Conservation (phyloP, 176 grass and related monocot genomes). For the Alopecurus myosuroides region DNA sequence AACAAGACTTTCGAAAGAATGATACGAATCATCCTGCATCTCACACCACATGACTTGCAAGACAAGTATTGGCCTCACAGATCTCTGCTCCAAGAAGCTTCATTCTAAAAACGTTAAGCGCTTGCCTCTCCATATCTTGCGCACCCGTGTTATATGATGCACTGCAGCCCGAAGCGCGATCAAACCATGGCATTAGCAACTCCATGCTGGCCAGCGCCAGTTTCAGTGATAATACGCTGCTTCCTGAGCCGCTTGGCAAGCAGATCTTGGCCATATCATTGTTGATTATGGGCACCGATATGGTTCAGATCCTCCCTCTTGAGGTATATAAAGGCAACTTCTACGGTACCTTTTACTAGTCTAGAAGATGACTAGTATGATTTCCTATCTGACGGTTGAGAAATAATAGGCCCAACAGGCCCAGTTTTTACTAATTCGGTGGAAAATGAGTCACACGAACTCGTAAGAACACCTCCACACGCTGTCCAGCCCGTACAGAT, state of each 20-base stretch:
- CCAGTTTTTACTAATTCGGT: too few species aligned
- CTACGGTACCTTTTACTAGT: too few species aligned
- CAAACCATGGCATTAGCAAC: constrained; percentile 92
- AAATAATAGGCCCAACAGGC: too few species aligned
- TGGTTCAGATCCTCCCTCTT: constrained; percentile 99
- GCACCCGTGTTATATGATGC: constrained; percentile 94
- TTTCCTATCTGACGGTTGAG: too few species aligned
- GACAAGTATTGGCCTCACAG: not conserved
- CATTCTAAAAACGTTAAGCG: constrained; percentile 92
- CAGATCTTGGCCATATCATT: constrained; percentile 77
- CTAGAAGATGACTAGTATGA: too few species aligned
- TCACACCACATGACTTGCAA: not conserved
- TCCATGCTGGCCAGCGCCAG: constrained; percentile 86
- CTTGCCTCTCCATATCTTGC: constrained; percentile 97
- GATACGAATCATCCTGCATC: not conserved
- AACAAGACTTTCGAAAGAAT: not conserved
- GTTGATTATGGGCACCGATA: constrained; percentile 94
- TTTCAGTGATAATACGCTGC: constrained; percentile 91
- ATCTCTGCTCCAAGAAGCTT: constrained; percentile 90
- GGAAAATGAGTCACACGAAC: too few species aligned
- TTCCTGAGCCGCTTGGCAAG: constrained; percentile 83
- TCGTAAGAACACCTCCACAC: too few species aligned
- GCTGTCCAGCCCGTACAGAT: too few species aligned
- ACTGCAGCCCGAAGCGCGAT: constrained; percentile 71
- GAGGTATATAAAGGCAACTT: too few species aligned